phyloP scores from a whole-genome alignment of 208 protist species.

The Vickermania ingenoplastis region DNA sequence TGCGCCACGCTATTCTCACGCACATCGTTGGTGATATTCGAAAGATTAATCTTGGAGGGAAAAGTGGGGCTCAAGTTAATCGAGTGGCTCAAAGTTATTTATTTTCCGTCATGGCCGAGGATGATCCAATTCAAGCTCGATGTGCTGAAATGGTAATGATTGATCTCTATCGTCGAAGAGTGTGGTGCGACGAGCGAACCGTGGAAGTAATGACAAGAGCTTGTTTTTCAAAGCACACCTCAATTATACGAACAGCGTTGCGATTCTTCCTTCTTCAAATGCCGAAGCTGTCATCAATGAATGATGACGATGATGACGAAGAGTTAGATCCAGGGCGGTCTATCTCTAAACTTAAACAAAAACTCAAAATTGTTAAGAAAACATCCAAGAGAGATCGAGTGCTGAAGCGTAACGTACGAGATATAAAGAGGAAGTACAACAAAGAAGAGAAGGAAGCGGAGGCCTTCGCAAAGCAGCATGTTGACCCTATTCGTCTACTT shows the following conservation, averaged over 20 bases:
- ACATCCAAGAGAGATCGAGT: conserved; percentile 77
- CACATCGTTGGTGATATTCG: conserved; percentile 95
- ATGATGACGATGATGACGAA: conserved; percentile 61
- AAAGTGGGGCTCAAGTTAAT: conserved; percentile 89
- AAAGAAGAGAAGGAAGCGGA: conserved; percentile 75
- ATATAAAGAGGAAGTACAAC: conserved; percentile 75
- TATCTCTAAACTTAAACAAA: conserved; percentile 88
- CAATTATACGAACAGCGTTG: conserved; percentile 91
- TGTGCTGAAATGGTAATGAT: conserved; percentile 96
- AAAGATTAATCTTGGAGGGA: conserved; percentile 83
- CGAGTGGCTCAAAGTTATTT: conserved; percentile 93
- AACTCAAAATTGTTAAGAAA: conserved; percentile 90
- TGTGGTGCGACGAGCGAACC: conserved; percentile 90
- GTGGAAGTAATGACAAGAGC: conserved; percentile 95
- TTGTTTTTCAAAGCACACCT: conserved; percentile 88
- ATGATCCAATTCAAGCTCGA: conserved; percentile 86
- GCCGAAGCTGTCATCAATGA: conserved; percentile 66
- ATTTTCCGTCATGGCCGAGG: conserved; percentile 91
- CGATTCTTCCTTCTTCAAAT: conserved; percentile 94
- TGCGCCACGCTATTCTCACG: conserved; percentile 77
- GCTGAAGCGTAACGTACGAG: conserved; percentile 68
- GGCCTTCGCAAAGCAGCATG: conserved; percentile 70
- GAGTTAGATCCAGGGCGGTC: conserved; percentile 65
- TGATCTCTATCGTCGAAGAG: conserved; percentile 93
- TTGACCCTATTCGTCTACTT: conserved; percentile 93